Evolutionary conservation across 108 stramenopile species (phyloP).

Genomic region (Cyclotella atomus): DNA sequence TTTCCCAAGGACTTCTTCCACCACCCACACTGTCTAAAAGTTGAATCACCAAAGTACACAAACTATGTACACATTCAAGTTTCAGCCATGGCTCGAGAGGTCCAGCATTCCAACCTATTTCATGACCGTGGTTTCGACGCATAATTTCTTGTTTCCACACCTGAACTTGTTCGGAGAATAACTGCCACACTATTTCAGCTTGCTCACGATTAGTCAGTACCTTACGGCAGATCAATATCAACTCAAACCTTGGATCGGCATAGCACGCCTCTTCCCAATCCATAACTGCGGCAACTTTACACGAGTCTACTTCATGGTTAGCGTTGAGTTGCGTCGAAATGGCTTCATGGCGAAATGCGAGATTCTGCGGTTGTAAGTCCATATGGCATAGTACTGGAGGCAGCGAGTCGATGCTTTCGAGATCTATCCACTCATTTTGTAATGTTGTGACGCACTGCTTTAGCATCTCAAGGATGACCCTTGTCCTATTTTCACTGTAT

Average conservation of each 20-base stretch:
- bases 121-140: neutral
- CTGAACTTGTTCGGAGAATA: conserved; percentile 43
- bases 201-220: conserved; percentile 77
- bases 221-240: conserved; percentile 78
- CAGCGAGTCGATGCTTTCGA: conserved; percentile 13
- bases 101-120: conserved; percentile 50
- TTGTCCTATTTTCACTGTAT: conserved; percentile 4
- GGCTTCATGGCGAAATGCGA: conserved; percentile 67
- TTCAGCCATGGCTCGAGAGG: conserved; percentile 81
- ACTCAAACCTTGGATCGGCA: conserved; percentile 85
- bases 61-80: conserved; percentile 77
- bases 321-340: too few species aligned
- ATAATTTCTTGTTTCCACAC: neutral
- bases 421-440: conserved; percentile 27
- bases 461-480: conserved; percentile 20
- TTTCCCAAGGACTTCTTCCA: conserved; percentile 85
- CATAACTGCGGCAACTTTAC: conserved; percentile 64
- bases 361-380: conserved; percentile 90
- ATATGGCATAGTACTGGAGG: conserved; percentile 76
- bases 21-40: conserved; percentile 60
- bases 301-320: conserved; percentile 6
- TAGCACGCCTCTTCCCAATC: conserved; percentile 89
- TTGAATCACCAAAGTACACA: conserved; percentile 69
- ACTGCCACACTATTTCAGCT: conserved; percentile 67
- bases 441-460: conserved; percentile 17